Evolutionary conservation across 2,329 filamentous ascomycete species (phyloP), one percentile per base, ranked within the genome.

Genomic region (Raffaelea ambrosiae): DNA sequence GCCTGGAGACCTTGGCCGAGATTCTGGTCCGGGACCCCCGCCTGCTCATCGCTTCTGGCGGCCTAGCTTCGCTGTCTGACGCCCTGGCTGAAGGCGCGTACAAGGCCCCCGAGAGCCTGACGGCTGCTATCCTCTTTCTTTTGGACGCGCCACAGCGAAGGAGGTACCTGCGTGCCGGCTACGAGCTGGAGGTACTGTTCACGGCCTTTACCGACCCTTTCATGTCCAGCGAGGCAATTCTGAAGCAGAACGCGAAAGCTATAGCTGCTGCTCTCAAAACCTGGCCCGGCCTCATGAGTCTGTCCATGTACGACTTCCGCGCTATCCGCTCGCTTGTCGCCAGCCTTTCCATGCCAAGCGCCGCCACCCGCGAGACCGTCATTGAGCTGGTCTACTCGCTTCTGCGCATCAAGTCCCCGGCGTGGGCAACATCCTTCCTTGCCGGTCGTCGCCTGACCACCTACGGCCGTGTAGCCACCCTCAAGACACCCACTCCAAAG

Each of bases 381-480:
- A 74, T 98, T 51, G 93, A 98, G 62, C 71, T 98, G 13, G 67
- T 98, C 18, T 96, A 94, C 59, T 74, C 75, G 0, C 63, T 84
- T 3, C 66, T 98, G 45, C 82, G 91, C 33, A 96, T 98, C 60
- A 97, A 97, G 57, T 84, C 90, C 50, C 82, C 93, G 40, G 83
- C 89, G 9, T 98, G 93, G 93, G 94, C 93, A 8, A 90, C 88
- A 0, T 94, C 91, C 0, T 98, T 95, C 62, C 76, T 98, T 42
- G 93, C 94, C 33, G 94, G 93, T 8, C 80, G 93, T 54, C 77
- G 94, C 51, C 72, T 98, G 42, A 98, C 94, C 1, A 98, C 93
- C 0, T 98, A 98, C 63, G 91, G 90, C n/a, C 79, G 94, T 57
- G 90, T 97, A 35, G 83, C 88, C 8, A 93, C 88, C 51, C 69